Evolutionary conservation across 2,329 filamentous ascomycete genomes (phyloP), one percentile per base, ranked within the genome.

Genomic region (Ophiostoma piceae): DNA sequence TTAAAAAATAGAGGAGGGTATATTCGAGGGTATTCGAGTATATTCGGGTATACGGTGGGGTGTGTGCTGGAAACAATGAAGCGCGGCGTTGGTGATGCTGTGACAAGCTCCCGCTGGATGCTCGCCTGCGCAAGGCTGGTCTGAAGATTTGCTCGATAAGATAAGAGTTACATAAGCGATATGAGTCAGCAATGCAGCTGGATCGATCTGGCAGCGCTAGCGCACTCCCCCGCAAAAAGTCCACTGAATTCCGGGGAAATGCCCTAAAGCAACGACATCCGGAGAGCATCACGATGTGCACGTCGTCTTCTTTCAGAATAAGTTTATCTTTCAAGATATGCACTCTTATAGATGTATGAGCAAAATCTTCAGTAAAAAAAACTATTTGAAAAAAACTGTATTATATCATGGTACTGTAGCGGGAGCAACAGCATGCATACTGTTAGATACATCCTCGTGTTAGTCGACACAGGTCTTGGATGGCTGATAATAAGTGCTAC

Each of bases 121-220:
- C 41, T 43, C 41, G 41, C 14, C 26, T 29, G 35, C 43, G 19
- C 43, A 47, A n/a, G 43, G 43, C 43, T 47, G 19, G 43, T n/a
- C 6, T 66, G 64, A 47, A 29, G 41, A 54, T 43, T 39, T 65
- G 62, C 37, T 19, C 64, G 64, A 66, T 43, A 65, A 35, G 60
- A 65, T 65, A 62, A 62, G 11, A 8, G n/a, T 65, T 65, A 65
- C n/a, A 39, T 65, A 65, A 65, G 32, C 35, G 39, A 39, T 16
- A 37, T 65, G 35, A 65, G 29, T 65, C 29, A 65, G 29, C 32
- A 22, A 22, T 5, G 4, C 26, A 3, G n/a, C 22, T 9, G 22
- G 51, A 26, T 57, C 51, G 51, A 12, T 26, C 22, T 57, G 51
- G 22, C 51, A 57, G 57, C 57, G 57, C 57, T 62, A 62, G 9